These are phyloP conservation scores for Salvia rosmarinus DNA, from an alignment of 257 asterid genomes.

Conservation along the genomic window DNA sequence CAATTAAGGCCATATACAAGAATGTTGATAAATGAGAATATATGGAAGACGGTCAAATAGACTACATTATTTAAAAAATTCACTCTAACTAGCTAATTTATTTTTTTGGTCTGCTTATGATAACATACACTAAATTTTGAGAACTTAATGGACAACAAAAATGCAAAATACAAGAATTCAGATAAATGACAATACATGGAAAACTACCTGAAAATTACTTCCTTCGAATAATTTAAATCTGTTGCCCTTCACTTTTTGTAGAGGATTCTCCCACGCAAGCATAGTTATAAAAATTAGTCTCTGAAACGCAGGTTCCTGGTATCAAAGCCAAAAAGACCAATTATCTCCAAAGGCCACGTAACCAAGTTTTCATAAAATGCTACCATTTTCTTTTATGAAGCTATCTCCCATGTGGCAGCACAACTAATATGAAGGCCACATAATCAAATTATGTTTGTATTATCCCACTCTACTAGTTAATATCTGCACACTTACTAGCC, in stretches of 20 bases:
- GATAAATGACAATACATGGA: constrained; percentile 23
- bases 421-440: neutral
- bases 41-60: neutral
- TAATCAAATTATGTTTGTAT: no score
- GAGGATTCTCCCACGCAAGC: constrained; percentile 98
- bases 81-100: neutral
- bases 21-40: neutral
- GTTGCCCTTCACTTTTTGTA: constrained; percentile 47
- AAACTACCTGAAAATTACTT: constrained; percentile 62
- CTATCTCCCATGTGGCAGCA: neutral
- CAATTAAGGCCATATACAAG: neutral
- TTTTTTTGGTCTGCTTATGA: neutral
- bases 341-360: neutral
- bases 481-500: neutral
- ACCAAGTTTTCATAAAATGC: neutral
- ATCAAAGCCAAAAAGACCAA: constrained; percentile 34
- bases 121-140: neutral
- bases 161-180: neutral
- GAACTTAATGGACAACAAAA: neutral
- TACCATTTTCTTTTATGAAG: neutral
- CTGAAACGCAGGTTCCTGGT: constrained; percentile 90
- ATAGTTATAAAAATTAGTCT: constrained; percentile 78
- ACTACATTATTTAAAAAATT: constrained; percentile 1
- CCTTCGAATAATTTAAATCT: constrained; percentile 46
- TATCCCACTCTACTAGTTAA: no score